Conservation (phyloP, 495 filamentous ascomycete species). For the Podospora bellae-mahoneyi region DNA sequence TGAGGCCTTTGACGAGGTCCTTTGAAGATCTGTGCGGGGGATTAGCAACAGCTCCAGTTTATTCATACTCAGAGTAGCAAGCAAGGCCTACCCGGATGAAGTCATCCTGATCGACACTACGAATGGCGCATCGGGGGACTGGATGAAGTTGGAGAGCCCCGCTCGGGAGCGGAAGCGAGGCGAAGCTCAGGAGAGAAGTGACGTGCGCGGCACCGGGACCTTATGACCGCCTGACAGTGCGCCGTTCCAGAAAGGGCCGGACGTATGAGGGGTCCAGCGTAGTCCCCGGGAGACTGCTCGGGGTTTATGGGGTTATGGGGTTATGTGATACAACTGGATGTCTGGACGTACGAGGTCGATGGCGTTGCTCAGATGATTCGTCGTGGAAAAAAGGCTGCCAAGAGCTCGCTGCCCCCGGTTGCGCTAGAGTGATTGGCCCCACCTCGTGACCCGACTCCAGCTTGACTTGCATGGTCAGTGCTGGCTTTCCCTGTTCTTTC, state of each 20-base stretch:
- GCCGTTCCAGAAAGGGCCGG: not conserved
- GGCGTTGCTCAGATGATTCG: not conserved
- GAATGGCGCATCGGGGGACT: slow-evolving; percentile 21
- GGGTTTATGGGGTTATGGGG: too few species aligned
- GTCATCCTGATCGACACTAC: slow-evolving; percentile 30
- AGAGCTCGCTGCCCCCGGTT: not conserved
- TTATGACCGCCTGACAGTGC: not conserved
- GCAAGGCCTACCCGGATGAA: slow-evolving; percentile 34
- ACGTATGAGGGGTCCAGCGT: not conserved
- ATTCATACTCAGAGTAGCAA: not conserved
- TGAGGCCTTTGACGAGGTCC: slow-evolving; percentile 60
- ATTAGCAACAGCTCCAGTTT: slow-evolving; percentile 1
- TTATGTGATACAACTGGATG: not conserved
- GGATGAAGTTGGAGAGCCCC: not conserved
- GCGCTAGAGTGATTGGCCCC: slow-evolving; percentile 11
- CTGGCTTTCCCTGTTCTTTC: not conserved
- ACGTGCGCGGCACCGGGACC: not conserved
- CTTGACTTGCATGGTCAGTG: slow-evolving; percentile 18
- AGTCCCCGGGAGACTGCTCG: not conserved
- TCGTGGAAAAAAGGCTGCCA: slow-evolving; percentile 1
- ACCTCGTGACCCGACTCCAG: slow-evolving; percentile 21
- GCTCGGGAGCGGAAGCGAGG: not conserved
- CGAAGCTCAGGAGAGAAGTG: not conserved
- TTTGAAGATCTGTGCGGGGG: slow-evolving; percentile 42
- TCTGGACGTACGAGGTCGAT: not conserved